Percentiles rank a stretch among this genome's conserved stretches.
Evolutionary conservation across 169 alveolate genomes (phyloP).

Genomic region (Toxoplasma gondii): DNA sequence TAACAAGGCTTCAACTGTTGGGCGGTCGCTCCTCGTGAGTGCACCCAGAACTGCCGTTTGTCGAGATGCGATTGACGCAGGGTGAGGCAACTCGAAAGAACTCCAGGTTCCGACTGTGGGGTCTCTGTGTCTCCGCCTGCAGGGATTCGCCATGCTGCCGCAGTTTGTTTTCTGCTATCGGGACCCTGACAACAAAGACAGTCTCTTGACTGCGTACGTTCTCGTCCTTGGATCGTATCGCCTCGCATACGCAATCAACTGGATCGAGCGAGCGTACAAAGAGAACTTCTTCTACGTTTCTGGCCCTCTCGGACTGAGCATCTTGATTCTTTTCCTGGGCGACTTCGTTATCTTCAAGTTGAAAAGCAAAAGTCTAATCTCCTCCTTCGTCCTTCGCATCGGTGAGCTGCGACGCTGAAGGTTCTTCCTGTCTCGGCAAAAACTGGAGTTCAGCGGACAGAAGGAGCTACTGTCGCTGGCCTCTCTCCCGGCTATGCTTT

Average conservation of each 20-base stretch:
- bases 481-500: too few relatives aligned
- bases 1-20: too few relatives aligned
- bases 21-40: too few relatives aligned
- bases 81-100: too few relatives aligned
- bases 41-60: too few relatives aligned
- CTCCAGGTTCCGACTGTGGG: too few relatives aligned
- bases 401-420: background rate
- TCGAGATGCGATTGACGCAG: too few relatives aligned
- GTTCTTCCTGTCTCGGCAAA: background rate
- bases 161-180: constrained; percentile 57
- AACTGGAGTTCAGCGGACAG: too few relatives aligned
- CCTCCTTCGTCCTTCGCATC: constrained; percentile 44
- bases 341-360: constrained; percentile 37
- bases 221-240: constrained; percentile 38
- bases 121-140: background rate
- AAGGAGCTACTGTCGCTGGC: too few relatives aligned
- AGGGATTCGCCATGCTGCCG: constrained; percentile 57
- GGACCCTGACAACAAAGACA: constrained; percentile 53
- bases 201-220: constrained; percentile 24
- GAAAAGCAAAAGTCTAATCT: constrained; percentile 7
- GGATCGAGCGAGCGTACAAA: constrained; percentile 30
- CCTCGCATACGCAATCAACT: constrained; percentile 23
- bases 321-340: constrained; percentile 15
- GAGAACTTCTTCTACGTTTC: constrained; percentile 45
- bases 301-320: constrained; percentile 43